These are phyloP conservation scores for Paramecium octaurelia DNA, from an alignment of 73 alveolate genomes.

Conservation along the genomic window DNA sequence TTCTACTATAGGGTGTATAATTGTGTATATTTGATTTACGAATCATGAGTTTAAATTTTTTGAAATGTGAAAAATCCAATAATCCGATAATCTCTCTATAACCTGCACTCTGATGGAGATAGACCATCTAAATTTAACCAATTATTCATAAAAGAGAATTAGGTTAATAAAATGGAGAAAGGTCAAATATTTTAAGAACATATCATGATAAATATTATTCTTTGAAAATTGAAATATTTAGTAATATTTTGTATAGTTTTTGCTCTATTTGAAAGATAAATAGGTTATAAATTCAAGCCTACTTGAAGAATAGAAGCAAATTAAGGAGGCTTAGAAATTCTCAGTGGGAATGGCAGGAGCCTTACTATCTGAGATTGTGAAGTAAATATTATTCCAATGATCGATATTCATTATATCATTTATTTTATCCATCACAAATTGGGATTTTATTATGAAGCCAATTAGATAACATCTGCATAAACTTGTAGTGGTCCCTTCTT, in stretches of 20 bases:
- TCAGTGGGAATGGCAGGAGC: not conserved
- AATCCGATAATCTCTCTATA: no score
- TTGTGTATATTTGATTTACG: no score
- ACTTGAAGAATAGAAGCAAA: not conserved
- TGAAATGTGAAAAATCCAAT: no score
- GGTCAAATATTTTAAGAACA: not conserved
- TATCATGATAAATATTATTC: constrained; percentile 20
- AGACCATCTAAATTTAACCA: not conserved
- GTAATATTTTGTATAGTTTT: not conserved
- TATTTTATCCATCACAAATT: not conserved
- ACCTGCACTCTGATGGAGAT: constrained; percentile 40
- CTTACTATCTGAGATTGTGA: not conserved
- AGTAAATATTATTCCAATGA: not conserved
- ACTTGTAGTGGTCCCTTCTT: constrained; percentile 30
- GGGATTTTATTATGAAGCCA: not conserved
- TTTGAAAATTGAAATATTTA: not conserved
- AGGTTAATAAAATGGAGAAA: not conserved
- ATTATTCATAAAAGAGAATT: not conserved
- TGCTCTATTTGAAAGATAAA: not conserved
- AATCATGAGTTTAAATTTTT: no score
- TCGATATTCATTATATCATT: not conserved
- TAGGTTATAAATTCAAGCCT: not conserved
- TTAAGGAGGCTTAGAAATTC: not conserved
- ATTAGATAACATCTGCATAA: not conserved
- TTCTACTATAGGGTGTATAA: no score